Evolutionary conservation across 768 basidiomycete genomes (phyloP), one percentile per base, ranked within the genome.

Genomic region (Mycena indigotica): DNA sequence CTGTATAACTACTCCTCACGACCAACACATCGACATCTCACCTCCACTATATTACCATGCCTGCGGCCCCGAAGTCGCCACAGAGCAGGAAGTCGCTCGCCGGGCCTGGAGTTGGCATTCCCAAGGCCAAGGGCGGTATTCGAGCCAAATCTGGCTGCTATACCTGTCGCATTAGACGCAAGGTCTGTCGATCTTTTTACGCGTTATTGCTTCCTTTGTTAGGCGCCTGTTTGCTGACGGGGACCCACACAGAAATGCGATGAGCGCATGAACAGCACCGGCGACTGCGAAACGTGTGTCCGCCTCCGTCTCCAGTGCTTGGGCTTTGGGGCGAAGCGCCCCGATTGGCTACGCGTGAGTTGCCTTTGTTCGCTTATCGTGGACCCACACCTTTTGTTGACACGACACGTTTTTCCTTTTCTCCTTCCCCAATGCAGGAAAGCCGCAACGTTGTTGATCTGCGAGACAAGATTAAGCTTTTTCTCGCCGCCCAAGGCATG

Each of bases 101-200:
- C 46, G 21, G 41, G 25, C 24, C 24, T 13, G 25, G 24, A 5
- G 8, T 69, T 70, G 83, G 83, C 66, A 77, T 82, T 69, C 80
- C 85, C 61, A 91, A 91, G 71, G 80, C 84, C 60, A 93, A 91
- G 79, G 90, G 88, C 70, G 86, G 88, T 54, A 83, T 87, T 26
- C 86, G 91, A 69, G 91, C 90, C 54, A 93, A 93, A 81, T 88
- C 89, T 52, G 91, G 91, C 63, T 93, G 91, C 71, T 93, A 91
- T 75, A 93, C 91, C 55, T 93, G 91, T 77, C 83, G 91, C 67
- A 90, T 93, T 38, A 84, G 91, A 64, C 81, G 91, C 66, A 92
- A 93, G 88, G 91, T 90, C 50, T 39, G 72, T 71, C 38, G 39
- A 35, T 55, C 24, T 38, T 23, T 52, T 52, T 26, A 10, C 35